phyloP scores from a whole-genome alignment of 1,284 basidiomycete species.

The Cutaneotrichosporon sp. region DNA sequence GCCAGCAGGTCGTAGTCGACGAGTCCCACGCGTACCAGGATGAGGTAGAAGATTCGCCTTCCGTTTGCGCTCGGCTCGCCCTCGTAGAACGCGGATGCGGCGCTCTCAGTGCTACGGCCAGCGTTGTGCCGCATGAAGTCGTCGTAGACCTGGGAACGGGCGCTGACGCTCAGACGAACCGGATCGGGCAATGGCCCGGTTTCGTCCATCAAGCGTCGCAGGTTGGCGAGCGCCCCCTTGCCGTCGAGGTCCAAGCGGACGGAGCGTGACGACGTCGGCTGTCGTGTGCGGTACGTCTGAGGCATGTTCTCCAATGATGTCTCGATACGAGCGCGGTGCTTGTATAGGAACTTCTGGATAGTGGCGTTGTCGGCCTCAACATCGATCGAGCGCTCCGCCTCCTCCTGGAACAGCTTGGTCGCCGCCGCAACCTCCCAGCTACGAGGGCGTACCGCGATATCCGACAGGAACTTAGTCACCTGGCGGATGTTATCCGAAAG shows the following conservation, averaged over 20 bases:
- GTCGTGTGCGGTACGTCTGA: slow-evolving; percentile 20
- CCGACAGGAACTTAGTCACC: slow-evolving; percentile 75
- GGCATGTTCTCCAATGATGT: slow-evolving; percentile 29
- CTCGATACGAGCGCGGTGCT: slow-evolving; percentile 34
- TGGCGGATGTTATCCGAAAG: slow-evolving; percentile 69
- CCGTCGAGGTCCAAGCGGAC: slow-evolving; percentile 56
- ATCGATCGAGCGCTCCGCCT: slow-evolving; percentile 33
- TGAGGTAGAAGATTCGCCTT: slow-evolving; percentile 50
- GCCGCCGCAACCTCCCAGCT: slow-evolving; percentile 34
- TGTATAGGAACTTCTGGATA: slow-evolving; percentile 39
- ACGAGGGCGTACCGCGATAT: slow-evolving; percentile 57
- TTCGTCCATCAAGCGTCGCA: slow-evolving; percentile 70
- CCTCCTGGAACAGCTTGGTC: slow-evolving; percentile 33
- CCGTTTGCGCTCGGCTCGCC: slow-evolving; percentile 51
- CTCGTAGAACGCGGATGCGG: slow-evolving; percentile 66
- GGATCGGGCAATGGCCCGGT: slow-evolving; percentile 66
- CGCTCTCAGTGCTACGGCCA: slow-evolving; percentile 59
- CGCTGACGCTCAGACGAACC: slow-evolving; percentile 55
- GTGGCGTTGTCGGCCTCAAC: slow-evolving; percentile 35
- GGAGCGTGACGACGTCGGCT: slow-evolving; percentile 20
- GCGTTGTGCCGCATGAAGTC: slow-evolving; percentile 64
- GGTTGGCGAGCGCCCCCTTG: slow-evolving; percentile 67
- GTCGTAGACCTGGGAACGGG: slow-evolving; percentile 51
- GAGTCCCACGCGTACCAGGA: slow-evolving; percentile 68
- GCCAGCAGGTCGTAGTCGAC: slow-evolving; percentile 80